Evolutionary conservation across 78 protist genomes (phyloP), one percentile per base, ranked within the genome.

Genomic region (Dictyostelium brefeldianum): DNA sequence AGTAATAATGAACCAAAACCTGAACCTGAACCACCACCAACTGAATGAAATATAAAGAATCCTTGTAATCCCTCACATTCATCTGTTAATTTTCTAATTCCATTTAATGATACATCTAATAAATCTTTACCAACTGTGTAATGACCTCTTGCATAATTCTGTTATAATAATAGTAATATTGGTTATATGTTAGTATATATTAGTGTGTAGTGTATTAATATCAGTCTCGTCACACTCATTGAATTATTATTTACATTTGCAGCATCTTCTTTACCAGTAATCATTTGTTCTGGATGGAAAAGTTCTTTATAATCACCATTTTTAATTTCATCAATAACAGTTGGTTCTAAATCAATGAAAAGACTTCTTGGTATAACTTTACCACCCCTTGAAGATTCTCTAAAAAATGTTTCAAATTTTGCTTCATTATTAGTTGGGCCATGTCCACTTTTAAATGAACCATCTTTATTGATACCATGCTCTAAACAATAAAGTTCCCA

Each of bases 191-290:
- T n/a, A n/a, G n/a, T n/a, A n/a, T n/a, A n/a, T n/a, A n/a, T n/a
- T n/a, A n/a, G n/a, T n/a, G n/a, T n/a, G n/a, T n/a, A n/a, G n/a
- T n/a, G n/a, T n/a, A n/a, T n/a, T n/a, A n/a, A n/a, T n/a, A n/a
- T n/a, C n/a, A n/a, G n/a, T n/a, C n/a, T n/a, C n/a, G n/a, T n/a
- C n/a, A n/a, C n/a, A n/a, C n/a, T n/a, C n/a, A n/a, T n/a, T n/a
- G n/a, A 5, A 20, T 57, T 5, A 15, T 9, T 62, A 18, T 64
- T 64, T 64, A 98, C 98, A 99, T 98, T 98, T 95, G 99, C 99
- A 59, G 99, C 99, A 71, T 98, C 99, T 92, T 98, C 99, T 98
- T 99, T 98, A 79, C 99, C 99, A 27, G 98, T 90, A 94, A 99
- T 97, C 83, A 99, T 93, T 87, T 98, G 98, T 90, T 99, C 99